phyloP scores from a whole-genome alignment of 208 protist species.

The Trypanosomatidae sp. region DNA sequence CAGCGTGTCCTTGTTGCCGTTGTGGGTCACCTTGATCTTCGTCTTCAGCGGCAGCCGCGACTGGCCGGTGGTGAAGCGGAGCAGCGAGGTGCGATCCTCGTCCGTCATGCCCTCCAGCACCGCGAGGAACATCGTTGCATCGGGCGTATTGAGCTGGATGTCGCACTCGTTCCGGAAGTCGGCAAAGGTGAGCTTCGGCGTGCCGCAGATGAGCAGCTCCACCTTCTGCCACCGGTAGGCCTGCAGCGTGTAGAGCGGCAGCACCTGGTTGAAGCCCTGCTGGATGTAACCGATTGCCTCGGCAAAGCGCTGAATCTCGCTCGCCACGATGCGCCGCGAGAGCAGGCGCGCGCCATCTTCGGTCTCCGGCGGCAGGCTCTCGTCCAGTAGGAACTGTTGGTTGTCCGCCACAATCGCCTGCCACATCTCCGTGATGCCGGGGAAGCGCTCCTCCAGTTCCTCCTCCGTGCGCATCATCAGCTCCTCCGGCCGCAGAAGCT shows the following conservation, averaged over 20 bases:
- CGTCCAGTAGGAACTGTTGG: conserved; percentile 34
- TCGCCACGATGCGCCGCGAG: conserved; percentile 49
- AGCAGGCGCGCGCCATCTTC: conserved; percentile 51
- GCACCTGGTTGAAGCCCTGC: conserved; percentile 73
- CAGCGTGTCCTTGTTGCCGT: conserved; percentile 70
- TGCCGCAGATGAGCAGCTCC: conserved; percentile 79
- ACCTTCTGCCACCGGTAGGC: conserved; percentile 88
- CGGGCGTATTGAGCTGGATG: conserved; percentile 52
- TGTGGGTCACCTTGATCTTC: conserved; percentile 85
- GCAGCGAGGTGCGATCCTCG: conserved; percentile 79
- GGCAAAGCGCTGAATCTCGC: conserved; percentile 68
- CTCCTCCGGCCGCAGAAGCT: conserved; percentile 51
- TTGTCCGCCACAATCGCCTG: conserved; percentile 38
- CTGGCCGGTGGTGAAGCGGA: conserved; percentile 90
- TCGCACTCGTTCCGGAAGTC: conserved; percentile 75
- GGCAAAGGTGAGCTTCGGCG: conserved; percentile 72
- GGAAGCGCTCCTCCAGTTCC: conserved; percentile 85
- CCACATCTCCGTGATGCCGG: conserved; percentile 64
- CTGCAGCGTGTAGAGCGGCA: conserved; percentile 81
- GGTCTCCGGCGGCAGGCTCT: conserved; percentile 52
- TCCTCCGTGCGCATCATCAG: conserved; percentile 65
- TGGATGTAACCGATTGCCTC: conserved; percentile 76
- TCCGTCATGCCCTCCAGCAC: conserved; percentile 82
- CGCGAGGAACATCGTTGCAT: conserved; percentile 66
- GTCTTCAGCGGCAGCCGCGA: conserved; percentile 81